Evolutionary conservation across 805 yeast genomes (phyloP).

Genomic region (Myxozyma vanderwaltii): DNA sequence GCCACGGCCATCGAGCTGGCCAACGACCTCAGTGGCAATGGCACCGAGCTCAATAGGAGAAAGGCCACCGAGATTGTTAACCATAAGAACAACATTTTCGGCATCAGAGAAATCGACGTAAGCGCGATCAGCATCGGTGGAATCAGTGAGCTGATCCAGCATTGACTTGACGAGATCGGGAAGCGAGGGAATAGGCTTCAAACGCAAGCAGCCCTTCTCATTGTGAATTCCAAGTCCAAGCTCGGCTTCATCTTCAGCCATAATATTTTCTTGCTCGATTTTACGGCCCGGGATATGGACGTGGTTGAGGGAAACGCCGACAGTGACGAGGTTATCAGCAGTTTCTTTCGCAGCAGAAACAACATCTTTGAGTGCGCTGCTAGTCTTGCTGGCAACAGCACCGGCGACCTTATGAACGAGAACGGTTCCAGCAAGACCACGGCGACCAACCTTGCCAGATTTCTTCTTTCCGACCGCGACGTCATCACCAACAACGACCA

Average conservation of each 20-base stretch:
- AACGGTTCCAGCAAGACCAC: conserved; percentile 92
- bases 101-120: conserved; percentile 66
- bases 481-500: conserved; percentile 84
- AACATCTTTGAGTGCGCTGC: conserved; percentile 54
- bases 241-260: conserved; percentile 70
- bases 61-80: conserved; percentile 90
- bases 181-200: conserved; percentile 69
- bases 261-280: conserved; percentile 51
- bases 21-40: conserved; percentile 56
- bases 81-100: conserved; percentile 69
- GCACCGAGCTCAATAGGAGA: conserved; percentile 77
- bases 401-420: conserved; percentile 85
- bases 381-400: conserved; percentile 56
- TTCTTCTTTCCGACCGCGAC: conserved; percentile 91
- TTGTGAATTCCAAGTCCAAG: conserved; percentile 96
- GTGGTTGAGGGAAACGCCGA: conserved; percentile 87
- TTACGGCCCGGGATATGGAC: conserved; percentile 83
- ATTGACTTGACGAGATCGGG: conserved; percentile 60
- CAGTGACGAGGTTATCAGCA: conserved; percentile 71
- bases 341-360: conserved; percentile 61
- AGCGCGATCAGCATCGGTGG: conserved; percentile 72
- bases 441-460: conserved; percentile 88
- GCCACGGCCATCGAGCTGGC: conserved; percentile 33
- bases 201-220: conserved; percentile 78
- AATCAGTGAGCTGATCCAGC: conserved; percentile 61